Percentiles rank a stretch among this genome's conserved stretches.
phyloP scores from a whole-genome alignment of 2,329 filamentous ascomycete genomes.

The Aaosphaeria pasadenensis region DNA sequence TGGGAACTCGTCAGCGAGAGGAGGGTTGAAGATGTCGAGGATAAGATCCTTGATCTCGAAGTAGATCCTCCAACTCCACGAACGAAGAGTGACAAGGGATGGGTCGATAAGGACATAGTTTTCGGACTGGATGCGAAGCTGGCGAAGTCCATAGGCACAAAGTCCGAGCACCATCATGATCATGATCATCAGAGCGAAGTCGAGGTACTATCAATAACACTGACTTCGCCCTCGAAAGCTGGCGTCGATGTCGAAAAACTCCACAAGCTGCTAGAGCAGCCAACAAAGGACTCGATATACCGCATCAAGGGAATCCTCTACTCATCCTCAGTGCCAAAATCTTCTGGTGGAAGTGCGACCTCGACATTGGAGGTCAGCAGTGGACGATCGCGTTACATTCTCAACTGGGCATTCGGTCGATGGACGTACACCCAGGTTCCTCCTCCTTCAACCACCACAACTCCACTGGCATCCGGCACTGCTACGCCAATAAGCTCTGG shows the following conservation, averaged over 20 bases:
- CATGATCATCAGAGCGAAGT: slow-evolving; percentile 77
- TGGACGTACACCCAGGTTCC: slow-evolving; percentile 79
- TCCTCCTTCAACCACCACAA: slow-evolving; percentile 16
- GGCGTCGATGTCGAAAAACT: slow-evolving; percentile 59
- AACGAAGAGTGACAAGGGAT: slow-evolving; percentile 80
- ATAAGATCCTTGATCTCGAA: slow-evolving; percentile 76
- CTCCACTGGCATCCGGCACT: slow-evolving; percentile 15
- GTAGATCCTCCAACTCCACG: slow-evolving; percentile 70
- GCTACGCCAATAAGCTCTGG: slow-evolving; percentile 18
- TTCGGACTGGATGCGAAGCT: slow-evolving; percentile 86
- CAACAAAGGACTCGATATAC: slow-evolving; percentile 92
- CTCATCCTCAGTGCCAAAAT: slow-evolving; percentile 43
- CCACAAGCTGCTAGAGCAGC: slow-evolving; percentile 59
- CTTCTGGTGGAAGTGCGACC: slow-evolving; percentile 39
- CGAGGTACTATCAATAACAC: slow-evolving; percentile 80
- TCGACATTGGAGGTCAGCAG: slow-evolving; percentile 33
- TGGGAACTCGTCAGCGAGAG: slow-evolving; percentile 77
- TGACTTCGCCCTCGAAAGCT: slow-evolving; percentile 54
- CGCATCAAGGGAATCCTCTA: slow-evolving; percentile 77
- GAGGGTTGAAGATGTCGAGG: slow-evolving; percentile 72
- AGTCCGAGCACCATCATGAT: slow-evolving; percentile 49
- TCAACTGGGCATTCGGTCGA: slow-evolving; percentile 97
- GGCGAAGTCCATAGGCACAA: slow-evolving; percentile 48
- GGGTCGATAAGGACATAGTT: slow-evolving; percentile 73
- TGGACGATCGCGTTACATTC: slow-evolving; percentile 65